A percentile compares a stretch with the other conserved stretches of the same genome.
These are phyloP conservation scores for Cruciata laevipes DNA, from an alignment of 257 asterid species.

Conservation along the genomic window DNA sequence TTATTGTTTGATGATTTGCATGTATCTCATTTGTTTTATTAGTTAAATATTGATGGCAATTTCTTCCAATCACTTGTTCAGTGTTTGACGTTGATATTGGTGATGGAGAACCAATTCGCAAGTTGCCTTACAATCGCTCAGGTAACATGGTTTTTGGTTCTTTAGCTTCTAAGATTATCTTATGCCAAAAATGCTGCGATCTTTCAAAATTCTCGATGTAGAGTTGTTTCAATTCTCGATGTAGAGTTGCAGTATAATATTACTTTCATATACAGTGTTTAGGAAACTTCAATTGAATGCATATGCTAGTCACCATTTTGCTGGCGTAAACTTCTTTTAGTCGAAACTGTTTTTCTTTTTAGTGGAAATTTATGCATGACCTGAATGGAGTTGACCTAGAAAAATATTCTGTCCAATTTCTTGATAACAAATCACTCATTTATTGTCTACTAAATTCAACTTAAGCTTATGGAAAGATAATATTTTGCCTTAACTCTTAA, in stretches of 20 bases:
- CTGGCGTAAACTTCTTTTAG: background rate
- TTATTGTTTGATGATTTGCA: conserved; percentile 18
- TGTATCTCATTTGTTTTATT: conserved; percentile 12
- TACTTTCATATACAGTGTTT: background rate
- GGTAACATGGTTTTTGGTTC: conserved; percentile 38
- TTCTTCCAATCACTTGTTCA: conserved; percentile 28
- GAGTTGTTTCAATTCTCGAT: background rate
- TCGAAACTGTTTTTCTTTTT: background rate
- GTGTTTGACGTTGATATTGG: conserved; percentile 99
- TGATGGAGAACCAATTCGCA: conserved; percentile 95
- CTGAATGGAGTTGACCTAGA: background rate
- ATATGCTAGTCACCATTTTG: background rate
- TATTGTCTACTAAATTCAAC: background rate
- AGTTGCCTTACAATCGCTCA: conserved; percentile 86
- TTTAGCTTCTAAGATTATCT: background rate
- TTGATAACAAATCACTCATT: background rate
- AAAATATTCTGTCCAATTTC: background rate
- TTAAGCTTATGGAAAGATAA: background rate
- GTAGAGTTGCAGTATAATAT: background rate
- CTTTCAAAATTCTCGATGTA: background rate
- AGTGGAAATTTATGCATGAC: background rate
- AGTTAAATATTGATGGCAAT: conserved; percentile 17
- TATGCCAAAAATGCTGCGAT: background rate
- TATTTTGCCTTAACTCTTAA: background rate
- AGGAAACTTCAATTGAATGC: background rate